Evolutionary conservation across 495 filamentous ascomycete genomes (phyloP).

Genomic region (Immersiella caudata): DNA sequence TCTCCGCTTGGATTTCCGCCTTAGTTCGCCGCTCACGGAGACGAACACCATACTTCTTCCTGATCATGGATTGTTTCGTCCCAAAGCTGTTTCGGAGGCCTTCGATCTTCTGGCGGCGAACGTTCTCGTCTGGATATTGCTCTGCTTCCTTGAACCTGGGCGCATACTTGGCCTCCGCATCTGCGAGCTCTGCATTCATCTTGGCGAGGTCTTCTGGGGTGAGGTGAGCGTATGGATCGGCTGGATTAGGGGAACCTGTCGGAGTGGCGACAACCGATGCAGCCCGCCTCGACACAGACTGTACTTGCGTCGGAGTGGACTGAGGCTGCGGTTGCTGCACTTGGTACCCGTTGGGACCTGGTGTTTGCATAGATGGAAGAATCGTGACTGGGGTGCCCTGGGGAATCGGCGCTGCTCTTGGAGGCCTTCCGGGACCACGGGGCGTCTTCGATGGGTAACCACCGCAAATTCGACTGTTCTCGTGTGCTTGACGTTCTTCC

Average conservation of each 20-base stretch:
- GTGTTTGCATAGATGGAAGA: slow-evolving; percentile 18
- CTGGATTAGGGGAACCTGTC: slow-evolving; percentile 23
- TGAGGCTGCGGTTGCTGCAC: slow-evolving; percentile 16
- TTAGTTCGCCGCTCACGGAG: slow-evolving; percentile 49
- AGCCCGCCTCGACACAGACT: slow-evolving; percentile 3
- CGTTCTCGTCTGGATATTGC: slow-evolving; percentile 37
- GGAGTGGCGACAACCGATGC: slow-evolving; percentile 1
- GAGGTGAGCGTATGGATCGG: slow-evolving; percentile 48
- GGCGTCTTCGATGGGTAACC: slow-evolving; percentile 12
- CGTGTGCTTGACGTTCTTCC: slow-evolving; percentile 42
- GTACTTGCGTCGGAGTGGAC: slow-evolving; percentile 17
- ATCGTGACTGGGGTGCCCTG: slow-evolving; percentile 24
- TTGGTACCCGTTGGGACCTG: slow-evolving; percentile 23
- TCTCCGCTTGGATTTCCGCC: slow-evolving; percentile 47
- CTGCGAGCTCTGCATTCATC: slow-evolving; percentile 43
- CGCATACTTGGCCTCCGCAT: slow-evolving; percentile 42
- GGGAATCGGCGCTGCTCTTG: slow-evolving; percentile 10
- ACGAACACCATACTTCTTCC: slow-evolving; percentile 52
- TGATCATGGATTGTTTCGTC: slow-evolving; percentile 53
- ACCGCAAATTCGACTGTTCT: slow-evolving; percentile 40
- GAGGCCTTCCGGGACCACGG: slow-evolving; percentile 28
- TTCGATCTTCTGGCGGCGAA: slow-evolving; percentile 38
- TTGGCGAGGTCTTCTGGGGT: slow-evolving; percentile 25
- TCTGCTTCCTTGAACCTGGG: slow-evolving; percentile 45
- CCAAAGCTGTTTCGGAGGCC: slow-evolving; percentile 50